Base-by-base conservation (phyloP, 2,329 filamentous ascomycete genomes). In the Diplodia sapinea region DNA sequence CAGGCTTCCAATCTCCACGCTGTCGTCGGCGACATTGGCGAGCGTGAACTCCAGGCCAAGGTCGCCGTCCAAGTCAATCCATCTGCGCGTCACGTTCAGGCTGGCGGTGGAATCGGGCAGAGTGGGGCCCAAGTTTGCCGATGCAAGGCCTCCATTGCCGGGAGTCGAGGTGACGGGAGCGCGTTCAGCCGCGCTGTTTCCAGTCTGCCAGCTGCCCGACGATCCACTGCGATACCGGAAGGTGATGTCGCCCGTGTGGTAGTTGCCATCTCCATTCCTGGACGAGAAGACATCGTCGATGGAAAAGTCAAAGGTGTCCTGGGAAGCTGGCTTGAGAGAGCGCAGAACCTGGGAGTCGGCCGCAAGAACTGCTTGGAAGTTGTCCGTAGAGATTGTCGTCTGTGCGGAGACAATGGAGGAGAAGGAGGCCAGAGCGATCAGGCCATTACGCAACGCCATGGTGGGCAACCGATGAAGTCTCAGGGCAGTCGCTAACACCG, bases 171-270 rank as follows among this genome's bases (percentile, higher is more conserved):
- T 75, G 26, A 84, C 78, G 1, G 79, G 70, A 13, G 75, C 74
- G 12, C 84, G 79, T 12, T 76, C 71, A 1, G 75, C 71, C 0
- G 85, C 80, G 4, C 85, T 84, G 70, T 87, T 81, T 12, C 79
- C 80, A 12, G 78, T 75, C 2, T 76, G 80, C 86, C 86, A 88
- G 2, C 70, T 62, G 0, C 70, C 74, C 1, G 59, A 29, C 5
- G 77, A 79, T 1, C 73, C 73, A 2, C 75, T 70, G n/a, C 85
- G 84, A 72, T 86, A 88, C 13, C 85, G 82, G 54, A 85, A 80
- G 0, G 84, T 87, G 49, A 88, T 77, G 56, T 88, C 86, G 4
- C 86, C 86, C 71, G 84, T 83, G 72, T 88, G 86, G 69, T 88
- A 87, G 69, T 87, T 83, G 3, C 82, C 82, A 68, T 86, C 82